Conservation (phyloP, 2,329 filamentous ascomycete genomes). For the Colletotrichum sp. region DNA sequence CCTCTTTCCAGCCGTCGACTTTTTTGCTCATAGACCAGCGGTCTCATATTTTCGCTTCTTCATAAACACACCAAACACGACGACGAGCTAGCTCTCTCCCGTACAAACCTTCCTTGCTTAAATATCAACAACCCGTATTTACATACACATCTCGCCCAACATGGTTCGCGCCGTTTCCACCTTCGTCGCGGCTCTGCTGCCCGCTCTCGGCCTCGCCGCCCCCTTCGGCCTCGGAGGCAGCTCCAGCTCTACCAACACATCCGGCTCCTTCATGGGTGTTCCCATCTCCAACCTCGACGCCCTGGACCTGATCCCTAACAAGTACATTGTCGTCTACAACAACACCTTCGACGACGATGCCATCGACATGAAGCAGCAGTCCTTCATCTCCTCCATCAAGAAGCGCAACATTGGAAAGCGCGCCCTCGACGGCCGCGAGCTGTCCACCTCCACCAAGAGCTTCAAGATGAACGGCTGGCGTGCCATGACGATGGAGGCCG, state of each 20-base stretch:
- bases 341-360: slow-evolving; percentile 51
- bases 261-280: slow-evolving; percentile 40
- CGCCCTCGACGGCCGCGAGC: slow-evolving; percentile 46
- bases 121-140: slow-evolving; percentile 1
- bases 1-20: slow-evolving; percentile 3
- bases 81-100: slow-evolving; percentile 22
- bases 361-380: slow-evolving; percentile 55
- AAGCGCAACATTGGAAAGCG: slow-evolving; percentile 64
- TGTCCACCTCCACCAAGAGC: slow-evolving; percentile 52
- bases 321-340: slow-evolving; percentile 72
- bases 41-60: slow-evolving; percentile 21
- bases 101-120: slow-evolving; percentile 6
- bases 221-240: slow-evolving; percentile 26
- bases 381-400: slow-evolving; percentile 53
- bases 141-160: slow-evolving; percentile 5
- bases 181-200: slow-evolving; percentile 26
- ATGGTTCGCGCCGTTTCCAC: slow-evolving; percentile 28
- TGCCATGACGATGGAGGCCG: slow-evolving; percentile 57
- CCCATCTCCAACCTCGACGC: slow-evolving; percentile 56
- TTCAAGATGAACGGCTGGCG: slow-evolving; percentile 57
- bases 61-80: neutral
- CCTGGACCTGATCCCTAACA: slow-evolving; percentile 55
- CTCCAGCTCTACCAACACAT: slow-evolving; percentile 24
- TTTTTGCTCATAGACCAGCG: slow-evolving; percentile 12
- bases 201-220: slow-evolving; percentile 25